Evolutionary conservation across 1,139 yeast species (phyloP).

Genomic region (Hanseniaspora sp.): DNA sequence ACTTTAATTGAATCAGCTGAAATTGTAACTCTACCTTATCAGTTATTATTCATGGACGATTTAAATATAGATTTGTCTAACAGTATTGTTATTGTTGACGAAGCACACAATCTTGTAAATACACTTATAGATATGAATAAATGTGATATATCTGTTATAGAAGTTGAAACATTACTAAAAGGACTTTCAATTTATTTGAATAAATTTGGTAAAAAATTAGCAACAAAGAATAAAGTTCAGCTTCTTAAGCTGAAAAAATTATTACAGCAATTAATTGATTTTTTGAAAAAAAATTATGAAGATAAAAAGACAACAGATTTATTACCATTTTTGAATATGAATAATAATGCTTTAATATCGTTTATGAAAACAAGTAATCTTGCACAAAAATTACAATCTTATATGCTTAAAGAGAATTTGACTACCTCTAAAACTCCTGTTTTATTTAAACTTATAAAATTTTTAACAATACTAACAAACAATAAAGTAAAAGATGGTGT

Average conservation of each 20-base stretch:
- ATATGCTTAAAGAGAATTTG: conserved; percentile 36
- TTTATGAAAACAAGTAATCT: conserved; percentile 61
- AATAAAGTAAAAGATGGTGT: conserved; percentile 48
- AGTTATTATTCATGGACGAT: conserved; percentile 53
- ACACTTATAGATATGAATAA: conserved; percentile 65
- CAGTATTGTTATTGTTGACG: conserved; percentile 73
- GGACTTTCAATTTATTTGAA: conserved; percentile 46
- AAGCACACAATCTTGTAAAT: conserved; percentile 82
- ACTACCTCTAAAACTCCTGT: conserved; percentile 36
- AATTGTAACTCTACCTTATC: conserved; percentile 77
- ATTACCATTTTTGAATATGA: conserved; percentile 46
- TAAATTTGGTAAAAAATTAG: conserved; percentile 53
- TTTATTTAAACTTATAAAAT: conserved; percentile 54
- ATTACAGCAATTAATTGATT: conserved; percentile 42
- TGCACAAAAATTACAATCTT: conserved; percentile 74
- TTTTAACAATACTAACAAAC: conserved; percentile 42
- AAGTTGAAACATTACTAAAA: conserved; percentile 32
- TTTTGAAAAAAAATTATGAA: conserved; percentile 32
- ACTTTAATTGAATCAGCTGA: conserved; percentile 46
- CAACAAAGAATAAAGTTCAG: conserved; percentile 64
- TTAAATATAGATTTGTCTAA: conserved; percentile 50
- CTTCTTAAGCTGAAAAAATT: conserved; percentile 53
- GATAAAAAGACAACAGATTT: conserved; percentile 47
- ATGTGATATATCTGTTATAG: conserved; percentile 41
- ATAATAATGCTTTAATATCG: conserved; percentile 54